Base-by-base conservation (phyloP, 78 protist species). In the Ministeria vibrans region DNA sequence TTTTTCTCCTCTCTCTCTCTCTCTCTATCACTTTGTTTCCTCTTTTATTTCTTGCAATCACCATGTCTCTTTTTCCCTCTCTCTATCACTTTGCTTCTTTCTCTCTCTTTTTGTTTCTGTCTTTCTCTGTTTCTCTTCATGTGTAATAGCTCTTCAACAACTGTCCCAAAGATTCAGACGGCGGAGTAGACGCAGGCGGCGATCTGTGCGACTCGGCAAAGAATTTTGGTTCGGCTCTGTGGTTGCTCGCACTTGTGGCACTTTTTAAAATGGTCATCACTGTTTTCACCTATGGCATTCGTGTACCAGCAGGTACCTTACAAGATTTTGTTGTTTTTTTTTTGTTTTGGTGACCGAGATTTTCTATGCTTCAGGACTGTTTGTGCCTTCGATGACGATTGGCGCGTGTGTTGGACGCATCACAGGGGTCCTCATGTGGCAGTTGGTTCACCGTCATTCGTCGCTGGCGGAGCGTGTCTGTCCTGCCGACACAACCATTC, bases 321-420 rank as follows among this genome's bases (percentile, higher is more conserved):
- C 28, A 18, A 46, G 55, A 46, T 13, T 18, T 46, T 18, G 13
- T 46, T 7, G 55, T 13, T 18, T 46, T 46, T 46, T 46, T 46
- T 46, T 46, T 13, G 28, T 13, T 18, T 46, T 46, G 55, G 7
- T 13, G 7, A 18, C 55, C 55, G 13, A 13, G 28, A 46, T 13
- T 46, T 46, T 46, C 55, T 13, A 13, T 7, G 7, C 55, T 13
- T 7, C 13, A 46, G 7, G 55, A 46, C 28, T 46, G 18, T 76
- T 89, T n/a, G 55, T 89, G 53, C 92, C 92, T 23, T 66, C 81
- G 41, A 43, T 89, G 44, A 78, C 78, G 32, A 75, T 86, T 11
- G 94, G 94, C 32, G 86, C 87, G 38, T 23, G n/a, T 23, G 15
- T 81, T 20, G 90, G 90, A 5, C 84, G 90, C 34, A 68, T 80